Evolutionary conservation across 768 basidiomycete species (phyloP), one percentile per base, ranked within the genome.

Genomic region (Mycena epipterygia): DNA sequence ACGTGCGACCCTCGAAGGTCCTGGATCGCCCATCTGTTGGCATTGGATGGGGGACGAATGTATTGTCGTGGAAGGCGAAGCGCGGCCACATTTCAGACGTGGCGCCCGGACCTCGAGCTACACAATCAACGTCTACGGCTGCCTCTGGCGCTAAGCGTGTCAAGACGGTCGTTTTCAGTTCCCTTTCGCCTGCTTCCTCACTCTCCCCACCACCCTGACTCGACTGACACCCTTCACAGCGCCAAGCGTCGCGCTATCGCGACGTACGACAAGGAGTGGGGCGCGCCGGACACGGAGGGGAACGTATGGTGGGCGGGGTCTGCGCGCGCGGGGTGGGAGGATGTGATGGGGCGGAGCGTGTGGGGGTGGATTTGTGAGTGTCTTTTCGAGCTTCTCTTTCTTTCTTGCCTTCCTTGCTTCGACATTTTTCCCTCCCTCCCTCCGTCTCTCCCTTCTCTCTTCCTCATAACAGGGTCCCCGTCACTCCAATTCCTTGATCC

Each of bases 231-330:
- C 25, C 51, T 51, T 49, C n/a, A 46, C 77, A 92, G 92, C 27
- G 87, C 82, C 4, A 92, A 87, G 70, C 81, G 81, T 37, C 79
- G 76, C 37, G 87, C 84, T 21, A 77, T 76, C 48, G 79, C 76
- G 39, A 79, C 84, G 49, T 97, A 94, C 92, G 89, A 95, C 72
- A 80, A 81, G 29, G 95, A 97, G 75, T 98, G 94, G 93, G 96
- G 96, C 0, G 80, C 84, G 32, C 83, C 93, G 0, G 83, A 86
- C 9, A 88, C 84, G 33, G 96, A 97, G 76, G 95, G 93, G 0
- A 91, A 96, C 77, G 80, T 97, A 9, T 98, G 96, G 96, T 95
- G 92, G 90, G 80, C 89, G 39, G 96, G 93, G 30, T 88, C 85
- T 71, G 68, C 74, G 51, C 79, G 84, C 56, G 83, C 81, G 48